These are phyloP conservation scores for Venturia asperata DNA, from an alignment of 2,329 filamentous ascomycete species.

Conservation along the genomic window DNA sequence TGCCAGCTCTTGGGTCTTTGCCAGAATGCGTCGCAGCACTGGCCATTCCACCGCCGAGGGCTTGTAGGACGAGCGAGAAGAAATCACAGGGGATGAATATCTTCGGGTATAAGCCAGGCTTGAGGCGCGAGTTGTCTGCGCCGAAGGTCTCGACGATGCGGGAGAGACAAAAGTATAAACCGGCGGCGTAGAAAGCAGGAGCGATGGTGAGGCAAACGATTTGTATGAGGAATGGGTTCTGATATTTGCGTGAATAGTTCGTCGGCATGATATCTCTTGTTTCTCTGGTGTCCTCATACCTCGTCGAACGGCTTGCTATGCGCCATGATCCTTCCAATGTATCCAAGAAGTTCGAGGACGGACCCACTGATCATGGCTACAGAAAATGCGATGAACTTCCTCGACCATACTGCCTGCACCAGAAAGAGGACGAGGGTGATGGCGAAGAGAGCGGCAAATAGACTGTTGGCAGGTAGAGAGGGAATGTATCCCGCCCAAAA, in stretches of 20 bases:
- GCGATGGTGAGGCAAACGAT: conserved; percentile 55
- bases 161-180: conserved; percentile 58
- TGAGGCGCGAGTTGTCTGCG: conserved; percentile 36
- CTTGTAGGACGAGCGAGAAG: conserved; percentile 40
- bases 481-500: conserved; percentile 40
- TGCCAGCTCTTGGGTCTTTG: conserved; percentile 33
- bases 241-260: conserved; percentile 22
- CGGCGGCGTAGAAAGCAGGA: conserved; percentile 53
- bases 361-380: conserved; percentile 51
- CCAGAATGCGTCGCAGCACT: conserved; percentile 29
- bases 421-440: conserved; percentile 35
- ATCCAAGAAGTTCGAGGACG: conserved; percentile 54
- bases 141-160: conserved; percentile 37
- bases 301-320: conserved; percentile 50
- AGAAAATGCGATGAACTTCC: conserved; percentile 37
- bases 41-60: conserved; percentile 39
- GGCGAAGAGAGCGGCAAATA: conserved; percentile 39
- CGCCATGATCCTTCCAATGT: conserved; percentile 52
- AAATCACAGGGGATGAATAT: conserved; percentile 47
- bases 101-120: conserved; percentile 41
- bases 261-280: background rate
- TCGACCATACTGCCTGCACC: conserved; percentile 32
- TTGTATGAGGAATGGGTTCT: conserved; percentile 58
- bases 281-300: background rate
- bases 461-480: conserved; percentile 35